Percentiles rank a stretch among this genome's conserved stretches.
Conservation (phyloP, 73 alveolate genomes). For the Breviolum minutum region DNA sequence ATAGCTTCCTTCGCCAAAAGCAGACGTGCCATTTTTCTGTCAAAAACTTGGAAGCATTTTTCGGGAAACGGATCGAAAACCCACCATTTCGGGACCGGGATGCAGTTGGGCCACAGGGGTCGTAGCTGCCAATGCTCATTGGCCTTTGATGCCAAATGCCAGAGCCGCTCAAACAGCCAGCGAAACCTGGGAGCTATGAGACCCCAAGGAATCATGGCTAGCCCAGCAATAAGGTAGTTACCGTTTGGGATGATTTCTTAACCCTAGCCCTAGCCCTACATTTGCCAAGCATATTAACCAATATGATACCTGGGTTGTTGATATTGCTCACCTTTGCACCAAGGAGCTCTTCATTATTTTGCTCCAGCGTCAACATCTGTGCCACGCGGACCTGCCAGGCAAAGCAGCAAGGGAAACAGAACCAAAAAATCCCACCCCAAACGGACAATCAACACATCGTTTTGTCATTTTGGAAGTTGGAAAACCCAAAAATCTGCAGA, state of each 20-base stretch:
- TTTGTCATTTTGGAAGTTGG: too few relatives aligned
- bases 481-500: not conserved
- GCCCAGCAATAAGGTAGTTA: not conserved
- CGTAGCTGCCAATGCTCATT: constrained; percentile 63
- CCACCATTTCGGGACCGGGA: too few relatives aligned
- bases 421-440: too few relatives aligned
- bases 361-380: constrained; percentile 6
- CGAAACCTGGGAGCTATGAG: constrained; percentile 22
- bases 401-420: not conserved
- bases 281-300: too few relatives aligned
- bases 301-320: too few relatives aligned
- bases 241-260: not conserved
- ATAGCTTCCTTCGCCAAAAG: too few relatives aligned
- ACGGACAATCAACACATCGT: too few relatives aligned
- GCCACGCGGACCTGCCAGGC: constrained; percentile 62
- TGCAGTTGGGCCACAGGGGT: not conserved
- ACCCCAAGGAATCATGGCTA: not conserved
- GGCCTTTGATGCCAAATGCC: constrained; percentile 38
- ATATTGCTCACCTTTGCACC: not conserved
- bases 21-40: too few relatives aligned
- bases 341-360: constrained; percentile 18
- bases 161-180: constrained; percentile 62
- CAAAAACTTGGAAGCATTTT: too few relatives aligned
- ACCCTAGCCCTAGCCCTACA: not conserved
- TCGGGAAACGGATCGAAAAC: too few relatives aligned